Percentiles rank a stretch among this genome's conserved stretches.
Evolutionary conservation across 345 rosid species (phyloP).

Genomic region (Salix purpurea): DNA sequence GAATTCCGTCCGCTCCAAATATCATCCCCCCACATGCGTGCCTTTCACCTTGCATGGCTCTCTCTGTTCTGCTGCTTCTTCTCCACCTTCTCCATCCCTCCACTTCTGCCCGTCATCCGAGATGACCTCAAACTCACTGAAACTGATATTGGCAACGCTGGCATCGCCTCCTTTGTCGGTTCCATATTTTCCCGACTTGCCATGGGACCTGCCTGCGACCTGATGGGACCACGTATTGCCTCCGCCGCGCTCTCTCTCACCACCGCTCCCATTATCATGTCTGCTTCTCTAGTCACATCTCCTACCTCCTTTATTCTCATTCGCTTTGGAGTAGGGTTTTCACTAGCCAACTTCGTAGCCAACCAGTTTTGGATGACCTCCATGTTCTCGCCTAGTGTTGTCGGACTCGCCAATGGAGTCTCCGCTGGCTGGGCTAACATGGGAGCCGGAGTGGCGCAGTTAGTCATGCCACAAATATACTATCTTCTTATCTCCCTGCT

Average conservation of each 20-base stretch:
- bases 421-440: constrained; percentile 82
- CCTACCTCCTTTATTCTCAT: constrained; percentile 50
- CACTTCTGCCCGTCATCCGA: constrained; percentile 66
- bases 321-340: constrained; percentile 68
- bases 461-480: constrained; percentile 68
- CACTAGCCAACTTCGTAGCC: constrained; percentile 71
- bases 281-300: constrained; percentile 47
- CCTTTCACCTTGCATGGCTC: constrained; percentile 83
- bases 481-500: constrained; percentile 11
- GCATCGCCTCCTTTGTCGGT: constrained; percentile 69
- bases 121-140: constrained; percentile 50
- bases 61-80: constrained; percentile 81
- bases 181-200: constrained; percentile 82
- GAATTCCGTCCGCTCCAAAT: constrained; percentile 52
- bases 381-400: constrained; percentile 65
- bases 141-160: constrained; percentile 48
- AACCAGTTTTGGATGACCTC: constrained; percentile 94
- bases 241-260: constrained; percentile 60
- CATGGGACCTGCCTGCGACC: constrained; percentile 78
- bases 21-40: constrained; percentile 62
- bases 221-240: constrained; percentile 65
- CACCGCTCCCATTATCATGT: constrained; percentile 57
- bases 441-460: constrained; percentile 68
- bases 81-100: constrained; percentile 90
- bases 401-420: constrained; percentile 72